Percentiles rank a stretch among this genome's conserved stretches.
These are phyloP conservation scores for Cladophialophora psammophila DNA, from an alignment of 2,329 filamentous ascomycete genomes.

Conservation along the genomic window DNA sequence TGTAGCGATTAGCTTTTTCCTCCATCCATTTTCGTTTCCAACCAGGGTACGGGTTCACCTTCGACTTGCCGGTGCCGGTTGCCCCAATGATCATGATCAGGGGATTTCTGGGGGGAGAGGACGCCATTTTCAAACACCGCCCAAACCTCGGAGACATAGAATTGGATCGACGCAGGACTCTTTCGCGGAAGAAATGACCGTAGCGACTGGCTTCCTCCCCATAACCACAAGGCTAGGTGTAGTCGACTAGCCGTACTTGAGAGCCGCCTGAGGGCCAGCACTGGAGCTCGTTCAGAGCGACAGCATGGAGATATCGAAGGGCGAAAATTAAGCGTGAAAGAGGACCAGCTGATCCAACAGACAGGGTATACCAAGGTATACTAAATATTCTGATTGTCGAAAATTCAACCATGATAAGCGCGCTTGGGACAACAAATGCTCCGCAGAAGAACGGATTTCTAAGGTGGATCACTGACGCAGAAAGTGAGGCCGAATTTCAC, in stretches of 20 bases:
- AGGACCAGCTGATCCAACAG: neutral
- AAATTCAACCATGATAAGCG: neutral
- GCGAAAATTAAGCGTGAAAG: neutral
- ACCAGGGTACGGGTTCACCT: slow-evolving; percentile 62
- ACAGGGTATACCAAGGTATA: neutral
- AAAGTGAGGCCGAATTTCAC: neutral
- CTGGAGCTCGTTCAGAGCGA: neutral
- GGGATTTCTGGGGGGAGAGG: slow-evolving; percentile 54
- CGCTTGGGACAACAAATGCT: neutral
- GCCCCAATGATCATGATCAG: slow-evolving; percentile 85
- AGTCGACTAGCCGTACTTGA: neutral
- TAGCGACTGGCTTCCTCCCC: neutral
- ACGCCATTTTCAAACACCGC: slow-evolving; percentile 27
- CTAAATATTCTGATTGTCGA: neutral
- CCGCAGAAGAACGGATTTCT: slow-evolving; percentile 9
- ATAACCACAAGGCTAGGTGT: neutral
- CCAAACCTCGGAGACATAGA: slow-evolving; percentile 25
- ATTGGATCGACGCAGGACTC: neutral
- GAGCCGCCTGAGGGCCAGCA: neutral
- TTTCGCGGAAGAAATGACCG: neutral
- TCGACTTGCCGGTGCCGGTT: slow-evolving; percentile 92
- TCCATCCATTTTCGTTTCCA: neutral
- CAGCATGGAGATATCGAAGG: neutral
- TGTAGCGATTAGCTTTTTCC: slow-evolving; percentile 42
- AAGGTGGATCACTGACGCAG: slow-evolving; percentile 1